phyloP scores from a whole-genome alignment of 169 alveolate genomes.

The Condylostoma magnum region DNA sequence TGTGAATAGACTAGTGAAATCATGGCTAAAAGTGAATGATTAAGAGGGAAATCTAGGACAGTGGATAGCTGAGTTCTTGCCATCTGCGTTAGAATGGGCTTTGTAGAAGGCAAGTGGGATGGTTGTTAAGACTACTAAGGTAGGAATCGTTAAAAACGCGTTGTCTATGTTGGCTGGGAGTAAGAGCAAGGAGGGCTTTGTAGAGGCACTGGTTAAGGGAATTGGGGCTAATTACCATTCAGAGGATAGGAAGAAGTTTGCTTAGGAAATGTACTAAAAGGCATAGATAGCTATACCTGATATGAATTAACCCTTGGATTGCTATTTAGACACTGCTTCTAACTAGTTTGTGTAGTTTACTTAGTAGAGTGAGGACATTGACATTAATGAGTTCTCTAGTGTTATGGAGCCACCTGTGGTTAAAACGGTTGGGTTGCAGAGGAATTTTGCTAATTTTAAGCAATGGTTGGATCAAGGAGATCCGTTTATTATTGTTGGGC shows the following conservation, averaged over 20 bases:
- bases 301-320: conserved; percentile 60
- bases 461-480: conserved; percentile 81
- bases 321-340: conserved; percentile 24
- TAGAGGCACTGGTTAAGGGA: conserved; percentile 78
- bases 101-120: conserved; percentile 56
- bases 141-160: conserved; percentile 85
- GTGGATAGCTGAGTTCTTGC: conserved; percentile 84
- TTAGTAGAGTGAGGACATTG: conserved; percentile 31
- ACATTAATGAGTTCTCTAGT: conserved; percentile 57
- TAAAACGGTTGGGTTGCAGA: conserved; percentile 66
- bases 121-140: conserved; percentile 85
- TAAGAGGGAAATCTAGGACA: conserved; percentile 59
- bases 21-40: conserved; percentile 85
- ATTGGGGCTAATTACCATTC: conserved; percentile 79
- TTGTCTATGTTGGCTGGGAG: conserved; percentile 56
- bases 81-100: conserved; percentile 61
- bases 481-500: conserved; percentile 89
- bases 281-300: conserved; percentile 80
- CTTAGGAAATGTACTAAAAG: conserved; percentile 66
- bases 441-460: conserved; percentile 68
- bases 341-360: conserved; percentile 49
- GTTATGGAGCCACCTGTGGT: conserved; percentile 73
- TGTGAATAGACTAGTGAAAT: conserved; percentile 70
- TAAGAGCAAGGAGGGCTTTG: conserved; percentile 68
- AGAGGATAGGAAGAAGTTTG: conserved; percentile 65